Evolutionary conservation across 192 early-diverging fungal species (phyloP).

Genomic region (Backusella parvicylindrica): DNA sequence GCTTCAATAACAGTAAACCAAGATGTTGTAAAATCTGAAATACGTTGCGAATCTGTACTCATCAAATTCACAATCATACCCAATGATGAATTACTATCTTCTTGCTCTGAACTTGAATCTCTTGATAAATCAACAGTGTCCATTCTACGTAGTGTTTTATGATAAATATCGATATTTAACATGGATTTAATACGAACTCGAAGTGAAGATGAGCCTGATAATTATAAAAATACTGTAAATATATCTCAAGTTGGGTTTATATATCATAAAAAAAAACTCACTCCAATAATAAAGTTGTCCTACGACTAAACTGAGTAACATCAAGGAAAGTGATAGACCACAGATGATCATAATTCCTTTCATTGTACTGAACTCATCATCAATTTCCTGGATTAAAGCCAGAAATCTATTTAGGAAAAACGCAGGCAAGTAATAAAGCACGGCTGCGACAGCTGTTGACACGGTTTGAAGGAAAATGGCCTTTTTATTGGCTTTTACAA

Average conservation of each 20-base stretch:
- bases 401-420: slow-evolving; percentile 32
- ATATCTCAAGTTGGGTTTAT: not conserved
- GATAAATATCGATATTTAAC: slow-evolving; percentile 51
- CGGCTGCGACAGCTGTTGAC: slow-evolving; percentile 2
- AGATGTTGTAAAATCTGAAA: slow-evolving; percentile 41
- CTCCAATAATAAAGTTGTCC: slow-evolving; percentile 30
- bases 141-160: slow-evolving; percentile 59
- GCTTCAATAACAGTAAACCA: slow-evolving; percentile 44
- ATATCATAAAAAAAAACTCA: not conserved
- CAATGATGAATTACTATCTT: slow-evolving; percentile 22
- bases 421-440: slow-evolving; percentile 31
- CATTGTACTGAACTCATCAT: slow-evolving; percentile 7
- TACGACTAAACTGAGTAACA: slow-evolving; percentile 41
- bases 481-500: slow-evolving; percentile 24
- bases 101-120: slow-evolving; percentile 34
- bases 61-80: slow-evolving; percentile 43
- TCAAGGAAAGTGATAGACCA: slow-evolving; percentile 51
- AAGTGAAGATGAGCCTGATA: slow-evolving; percentile 20
- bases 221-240: not conserved
- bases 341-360: slow-evolving; percentile 54
- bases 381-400: slow-evolving; percentile 26
- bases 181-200: slow-evolving; percentile 24
- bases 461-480: slow-evolving; percentile 21
- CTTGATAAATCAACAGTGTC: slow-evolving; percentile 42
- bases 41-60: slow-evolving; percentile 43